Evolutionary conservation across 176 grass and related monocot genomes (phyloP).

Genomic region (Alopecurus myosuroides): DNA sequence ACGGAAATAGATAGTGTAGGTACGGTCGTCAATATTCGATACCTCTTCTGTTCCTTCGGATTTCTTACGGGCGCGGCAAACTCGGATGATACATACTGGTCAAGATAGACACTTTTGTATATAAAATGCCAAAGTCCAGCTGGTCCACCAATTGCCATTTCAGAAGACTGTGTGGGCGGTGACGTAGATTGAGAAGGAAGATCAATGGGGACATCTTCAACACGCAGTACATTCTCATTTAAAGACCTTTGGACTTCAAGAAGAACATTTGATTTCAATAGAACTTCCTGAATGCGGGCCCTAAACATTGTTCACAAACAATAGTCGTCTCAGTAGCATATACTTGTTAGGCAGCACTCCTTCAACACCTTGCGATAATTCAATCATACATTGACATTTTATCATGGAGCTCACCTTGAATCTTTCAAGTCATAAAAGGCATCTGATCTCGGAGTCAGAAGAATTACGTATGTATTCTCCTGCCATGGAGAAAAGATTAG

Average conservation of each 20-base stretch:
- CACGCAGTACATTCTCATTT: constrained; percentile 52
- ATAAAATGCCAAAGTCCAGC: constrained; percentile 98
- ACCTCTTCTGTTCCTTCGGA: constrained; percentile 88
- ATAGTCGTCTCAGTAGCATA: constrained; percentile 14
- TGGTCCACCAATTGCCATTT: constrained; percentile 55
- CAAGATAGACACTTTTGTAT: constrained; percentile 86
- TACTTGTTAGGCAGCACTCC: neutral
- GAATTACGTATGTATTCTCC: constrained; percentile 70
- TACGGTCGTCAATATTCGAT: neutral
- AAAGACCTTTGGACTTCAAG: constrained; percentile 80
- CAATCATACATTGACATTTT: constrained; percentile 5
- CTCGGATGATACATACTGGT: constrained; percentile 90
- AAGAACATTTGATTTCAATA: constrained; percentile 83
- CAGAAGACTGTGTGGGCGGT: constrained; percentile 7
- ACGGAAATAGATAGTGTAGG: neutral
- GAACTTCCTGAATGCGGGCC: constrained; percentile 70
- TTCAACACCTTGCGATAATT: constrained; percentile 2
- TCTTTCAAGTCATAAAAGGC: constrained; percentile 97
- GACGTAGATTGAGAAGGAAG: constrained; percentile 25
- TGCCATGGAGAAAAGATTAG: constrained; percentile 43
- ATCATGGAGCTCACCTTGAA: constrained; percentile 59
- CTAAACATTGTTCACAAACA: constrained; percentile 40
- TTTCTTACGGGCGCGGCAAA: constrained; percentile 59
- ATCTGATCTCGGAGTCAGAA: constrained; percentile 81
- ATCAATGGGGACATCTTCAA: constrained; percentile 72